Evolutionary conservation across 208 protist genomes (phyloP).

Genomic region (Trypanosoma congolense): DNA sequence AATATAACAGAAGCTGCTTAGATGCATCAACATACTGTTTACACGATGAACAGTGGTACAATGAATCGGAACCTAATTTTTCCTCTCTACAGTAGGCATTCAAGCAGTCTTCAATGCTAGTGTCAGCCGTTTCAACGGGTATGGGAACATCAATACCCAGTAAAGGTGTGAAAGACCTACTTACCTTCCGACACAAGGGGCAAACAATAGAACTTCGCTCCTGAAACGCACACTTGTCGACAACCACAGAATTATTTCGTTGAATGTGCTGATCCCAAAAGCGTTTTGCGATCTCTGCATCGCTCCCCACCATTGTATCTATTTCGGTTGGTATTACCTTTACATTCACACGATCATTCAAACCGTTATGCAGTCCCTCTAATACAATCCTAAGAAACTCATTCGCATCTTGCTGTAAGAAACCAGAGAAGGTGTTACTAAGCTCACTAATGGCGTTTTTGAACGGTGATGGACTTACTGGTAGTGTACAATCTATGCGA

Average conservation of each 20-base stretch:
- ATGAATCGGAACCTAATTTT: slow-evolving; percentile 51
- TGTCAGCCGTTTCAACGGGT: slow-evolving; percentile 11
- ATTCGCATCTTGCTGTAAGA: slow-evolving; percentile 88
- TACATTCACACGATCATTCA: slow-evolving; percentile 65
- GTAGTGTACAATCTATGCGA: slow-evolving; percentile 33
- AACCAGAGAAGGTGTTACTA: slow-evolving; percentile 68
- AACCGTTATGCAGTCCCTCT: slow-evolving; percentile 88
- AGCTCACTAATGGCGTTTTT: slow-evolving; percentile 70
- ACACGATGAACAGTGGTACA: slow-evolving; percentile 67
- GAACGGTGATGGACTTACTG: slow-evolving; percentile 76
- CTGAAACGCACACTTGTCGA: slow-evolving; percentile 79
- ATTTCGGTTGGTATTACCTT: slow-evolving; percentile 36
- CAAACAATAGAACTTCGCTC: slow-evolving; percentile 70
- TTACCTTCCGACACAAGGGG: slow-evolving; percentile 50
- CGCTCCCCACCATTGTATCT: slow-evolving; percentile 61
- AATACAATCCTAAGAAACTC: slow-evolving; percentile 90
- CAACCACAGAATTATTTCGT: slow-evolving; percentile 91
- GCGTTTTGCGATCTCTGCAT: slow-evolving; percentile 67
- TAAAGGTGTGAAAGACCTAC: slow-evolving; percentile 50
- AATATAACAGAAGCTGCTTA: slow-evolving; percentile 79
- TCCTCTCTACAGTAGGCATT: slow-evolving; percentile 70
- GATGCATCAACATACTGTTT: slow-evolving; percentile 57
- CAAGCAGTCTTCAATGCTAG: slow-evolving; percentile 74
- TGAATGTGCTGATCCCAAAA: slow-evolving; percentile 76
- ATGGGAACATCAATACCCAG: slow-evolving; percentile 79